Evolutionary conservation across 1,139 yeast genomes (phyloP).

Genomic region (Kodamaea arcana): DNA sequence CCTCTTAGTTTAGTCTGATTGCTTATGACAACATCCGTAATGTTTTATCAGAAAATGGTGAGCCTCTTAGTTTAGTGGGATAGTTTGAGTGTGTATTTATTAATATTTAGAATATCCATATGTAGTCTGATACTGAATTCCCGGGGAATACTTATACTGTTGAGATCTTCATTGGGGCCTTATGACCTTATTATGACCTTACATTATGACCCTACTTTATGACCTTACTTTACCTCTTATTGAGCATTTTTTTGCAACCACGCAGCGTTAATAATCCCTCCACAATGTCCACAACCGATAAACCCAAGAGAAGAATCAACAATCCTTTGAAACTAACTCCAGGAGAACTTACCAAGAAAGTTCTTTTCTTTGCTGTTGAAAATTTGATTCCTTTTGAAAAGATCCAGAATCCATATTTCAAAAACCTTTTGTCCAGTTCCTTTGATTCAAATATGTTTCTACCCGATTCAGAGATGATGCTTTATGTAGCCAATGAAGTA

Average conservation of each 20-base stretch:
- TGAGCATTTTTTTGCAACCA: too few relatives aligned
- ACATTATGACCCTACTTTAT: too few relatives aligned
- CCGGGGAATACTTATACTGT: too few relatives aligned
- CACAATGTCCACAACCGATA: slow-evolving; percentile 3
- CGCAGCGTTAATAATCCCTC: too few relatives aligned
- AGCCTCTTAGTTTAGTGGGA: slow-evolving; percentile 23
- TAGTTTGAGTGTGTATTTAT: slow-evolving; percentile 13
- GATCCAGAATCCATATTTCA: slow-evolving; percentile 15
- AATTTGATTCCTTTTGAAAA: slow-evolving; percentile 19
- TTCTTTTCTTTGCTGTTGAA: slow-evolving; percentile 17
- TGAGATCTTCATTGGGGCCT: too few relatives aligned
- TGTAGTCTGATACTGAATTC: too few relatives aligned
- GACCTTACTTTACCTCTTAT: too few relatives aligned
- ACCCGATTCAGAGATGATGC: slow-evolving; percentile 18
- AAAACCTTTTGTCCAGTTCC: slow-evolving; percentile 9
- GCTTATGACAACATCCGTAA: slow-evolving; percentile 10
- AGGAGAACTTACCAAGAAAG: slow-evolving; percentile 11
- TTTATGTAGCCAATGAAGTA: slow-evolving; percentile 16
- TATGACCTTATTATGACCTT: too few relatives aligned
- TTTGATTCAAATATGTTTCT: slow-evolving; percentile 7
- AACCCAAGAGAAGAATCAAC: slow-evolving; percentile 6
- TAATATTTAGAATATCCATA: too few relatives aligned
- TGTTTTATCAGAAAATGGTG: slow-evolving; percentile 5
- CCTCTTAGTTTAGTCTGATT: slow-evolving; percentile 24
- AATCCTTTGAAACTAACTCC: slow-evolving; percentile 9